Evolutionary conservation across 306 rosid genomes (phyloP), one percentile per base, ranked within the genome.

Genomic region (Fragaria vesca): DNA sequence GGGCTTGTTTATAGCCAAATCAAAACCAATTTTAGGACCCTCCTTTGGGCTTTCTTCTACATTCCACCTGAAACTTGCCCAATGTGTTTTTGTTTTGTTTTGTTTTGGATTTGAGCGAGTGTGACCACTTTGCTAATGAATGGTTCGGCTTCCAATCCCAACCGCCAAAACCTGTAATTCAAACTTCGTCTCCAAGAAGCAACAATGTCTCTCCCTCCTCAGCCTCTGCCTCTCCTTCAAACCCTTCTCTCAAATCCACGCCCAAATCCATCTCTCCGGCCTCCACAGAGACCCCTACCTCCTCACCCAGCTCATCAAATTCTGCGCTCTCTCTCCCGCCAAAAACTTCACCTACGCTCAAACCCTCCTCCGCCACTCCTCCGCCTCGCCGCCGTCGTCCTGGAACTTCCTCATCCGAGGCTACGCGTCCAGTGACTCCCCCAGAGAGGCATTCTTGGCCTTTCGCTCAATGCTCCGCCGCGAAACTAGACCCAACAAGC

Each of bases 371-470:
- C 32, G 38, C 45, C 74, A 63, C 32, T 82, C 78, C 43, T 43
- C 55, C 57, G 52, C 72, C 48, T 70, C 82, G n/a, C 82, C 88
- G 30, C 87, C 86, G 2, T 82, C 81, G 74, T 89, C 97, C 0
- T 94, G 93, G 93, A 94, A 90, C 84, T 78, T 92, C 32, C 88
- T 92, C 79, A 85, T 95, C 78, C 79, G 97, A 38, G 98, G 91
- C 52, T 95, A 81, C 63, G 80, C 93, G 28, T 81, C 90, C 5
- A 87, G 86, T 50, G 78, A 82, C 76, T 83, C 89, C 1, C 88
- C 96, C 6, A 43, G 48, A 4, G 76, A 87, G 68, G 88, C 93
- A 83, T 78, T 95, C 26, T 80, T 77, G 85, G 83, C 83, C 11
- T 92, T 89, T 62, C 85, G 74, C 0, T 78, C 74, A 78, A 90